Conservation (phyloP, 139 green algal species). For the Coelastrella sp. region DNA sequence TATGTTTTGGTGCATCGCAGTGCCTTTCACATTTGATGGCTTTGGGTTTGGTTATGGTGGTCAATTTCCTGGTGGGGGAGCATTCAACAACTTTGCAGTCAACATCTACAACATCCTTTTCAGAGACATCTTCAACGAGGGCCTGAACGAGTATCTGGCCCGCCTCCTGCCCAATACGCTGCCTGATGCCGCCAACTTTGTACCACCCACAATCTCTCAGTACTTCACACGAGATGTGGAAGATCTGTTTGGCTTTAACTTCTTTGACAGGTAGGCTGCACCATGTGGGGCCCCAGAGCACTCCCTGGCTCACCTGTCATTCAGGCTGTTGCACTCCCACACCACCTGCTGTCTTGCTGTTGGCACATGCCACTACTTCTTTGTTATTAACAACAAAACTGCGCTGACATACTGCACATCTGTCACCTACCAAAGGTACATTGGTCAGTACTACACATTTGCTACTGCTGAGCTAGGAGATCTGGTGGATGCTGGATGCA, state of each 20-base stretch:
- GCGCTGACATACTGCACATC: neutral
- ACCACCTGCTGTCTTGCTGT: too few relatives aligned
- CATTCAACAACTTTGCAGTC: slow-evolving; percentile 13
- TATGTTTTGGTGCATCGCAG: neutral
- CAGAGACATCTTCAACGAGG: slow-evolving; percentile 36
- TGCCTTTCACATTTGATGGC: slow-evolving; percentile 42
- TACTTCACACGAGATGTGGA: slow-evolving; percentile 9
- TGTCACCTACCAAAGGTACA: neutral
- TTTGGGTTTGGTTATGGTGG: slow-evolving; percentile 37
- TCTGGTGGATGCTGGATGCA: slow-evolving; percentile 23
- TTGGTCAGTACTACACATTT: neutral
- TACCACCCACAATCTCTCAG: neutral
- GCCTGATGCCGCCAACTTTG: neutral
- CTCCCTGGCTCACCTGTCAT: neutral
- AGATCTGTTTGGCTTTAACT: slow-evolving; percentile 34
- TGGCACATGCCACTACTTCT: too few relatives aligned
- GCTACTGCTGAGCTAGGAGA: slow-evolving; percentile 2
- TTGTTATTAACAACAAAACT: too few relatives aligned
- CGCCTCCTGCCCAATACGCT: neutral
- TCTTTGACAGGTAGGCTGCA: slow-evolving; percentile 4
- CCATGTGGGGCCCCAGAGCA: neutral
- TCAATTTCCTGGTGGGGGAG: neutral
- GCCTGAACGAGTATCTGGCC: slow-evolving; percentile 12
- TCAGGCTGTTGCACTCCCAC: too few relatives aligned
- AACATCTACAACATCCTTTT: slow-evolving; percentile 46